Percentiles rank a stretch among this genome's conserved stretches.
Evolutionary conservation across 176 grass and related monocot genomes (phyloP).

Genomic region (Musa itinerans): DNA sequence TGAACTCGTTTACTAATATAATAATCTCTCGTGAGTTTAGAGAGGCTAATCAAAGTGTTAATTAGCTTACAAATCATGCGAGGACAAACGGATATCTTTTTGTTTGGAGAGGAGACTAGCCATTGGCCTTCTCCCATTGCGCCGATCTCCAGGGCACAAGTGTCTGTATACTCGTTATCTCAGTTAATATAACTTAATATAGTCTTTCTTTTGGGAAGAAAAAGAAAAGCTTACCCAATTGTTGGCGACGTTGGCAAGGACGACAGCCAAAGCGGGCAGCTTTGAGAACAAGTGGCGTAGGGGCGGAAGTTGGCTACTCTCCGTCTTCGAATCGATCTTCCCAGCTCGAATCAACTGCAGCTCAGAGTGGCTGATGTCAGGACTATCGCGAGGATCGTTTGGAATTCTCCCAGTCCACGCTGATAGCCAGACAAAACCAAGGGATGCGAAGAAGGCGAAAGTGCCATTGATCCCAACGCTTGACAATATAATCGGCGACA

Average conservation of each 20-base stretch:
- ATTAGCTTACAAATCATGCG: too few relatives aligned
- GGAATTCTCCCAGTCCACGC: conserved; percentile 58
- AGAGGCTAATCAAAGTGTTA: too few relatives aligned
- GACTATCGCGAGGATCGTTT: conserved; percentile 70
- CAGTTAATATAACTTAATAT: too few relatives aligned
- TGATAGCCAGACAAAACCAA: conserved; percentile 66
- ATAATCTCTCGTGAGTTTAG: too few relatives aligned
- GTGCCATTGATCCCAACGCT: conserved; percentile 55
- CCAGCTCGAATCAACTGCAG: conserved; percentile 69
- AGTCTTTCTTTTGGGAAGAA: too few relatives aligned
- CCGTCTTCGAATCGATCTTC: conserved; percentile 39
- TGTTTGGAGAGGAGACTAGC: too few relatives aligned
- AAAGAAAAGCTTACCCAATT: conserved; percentile 60
- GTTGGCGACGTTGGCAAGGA: conserved; percentile 83
- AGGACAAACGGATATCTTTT: too few relatives aligned
- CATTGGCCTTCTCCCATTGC: too few relatives aligned
- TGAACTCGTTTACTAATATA: too few relatives aligned
- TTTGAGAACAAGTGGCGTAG: conserved; percentile 54
- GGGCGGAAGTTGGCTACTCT: conserved; percentile 46
- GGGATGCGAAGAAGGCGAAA: conserved; percentile 65
- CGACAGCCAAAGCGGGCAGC: conserved; percentile 56
- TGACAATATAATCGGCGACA: conserved; percentile 72
- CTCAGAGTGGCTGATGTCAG: conserved; percentile 68
- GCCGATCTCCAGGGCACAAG: too few relatives aligned
- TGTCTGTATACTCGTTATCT: too few relatives aligned